A percentile compares a stretch with the other conserved stretches of the same genome.
Evolutionary conservation across 2,329 filamentous ascomycete species (phyloP).

Genomic region (Colletotrichum ledebouriae): DNA sequence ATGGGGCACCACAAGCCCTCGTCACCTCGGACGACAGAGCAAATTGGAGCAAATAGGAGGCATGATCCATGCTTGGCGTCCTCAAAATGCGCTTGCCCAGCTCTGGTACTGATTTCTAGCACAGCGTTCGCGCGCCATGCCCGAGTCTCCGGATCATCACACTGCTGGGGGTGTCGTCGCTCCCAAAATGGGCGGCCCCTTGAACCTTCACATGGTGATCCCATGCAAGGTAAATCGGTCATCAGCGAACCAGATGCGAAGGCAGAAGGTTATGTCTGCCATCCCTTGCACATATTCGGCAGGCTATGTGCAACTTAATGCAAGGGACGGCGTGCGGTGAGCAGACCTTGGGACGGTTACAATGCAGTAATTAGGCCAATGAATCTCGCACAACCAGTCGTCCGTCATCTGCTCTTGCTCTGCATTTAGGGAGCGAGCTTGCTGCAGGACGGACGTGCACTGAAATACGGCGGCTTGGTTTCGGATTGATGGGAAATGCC

Average conservation of each 20-base stretch:
- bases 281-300: not conserved
- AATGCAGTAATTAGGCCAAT: constrained; percentile 11
- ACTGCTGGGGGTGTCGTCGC: not conserved
- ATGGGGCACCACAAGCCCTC: constrained; percentile 27
- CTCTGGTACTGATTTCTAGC: constrained; percentile 11
- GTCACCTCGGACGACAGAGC: constrained; percentile 31
- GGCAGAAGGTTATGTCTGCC: constrained; percentile 6
- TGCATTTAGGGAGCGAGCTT: constrained; percentile 15
- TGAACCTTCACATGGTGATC: constrained; percentile 23
- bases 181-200: constrained; percentile 14
- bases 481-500: too few species aligned
- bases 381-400: constrained; percentile 9
- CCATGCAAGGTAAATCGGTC: constrained; percentile 22
- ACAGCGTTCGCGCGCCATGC: not conserved
- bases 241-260: constrained; percentile 20
- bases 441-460: constrained; percentile 35
- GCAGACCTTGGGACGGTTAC: constrained; percentile 18
- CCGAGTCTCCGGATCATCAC: not conserved
- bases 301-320: constrained; percentile 4
- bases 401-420: constrained; percentile 16
- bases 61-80: constrained; percentile 34
- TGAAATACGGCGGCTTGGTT: constrained; percentile 12
- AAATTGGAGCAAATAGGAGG: constrained; percentile 30
- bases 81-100: constrained; percentile 12
- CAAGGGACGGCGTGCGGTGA: constrained; percentile 8